phyloP scores from a whole-genome alignment of 1,139 yeast species.

The Kluyveromyces sp. region DNA sequence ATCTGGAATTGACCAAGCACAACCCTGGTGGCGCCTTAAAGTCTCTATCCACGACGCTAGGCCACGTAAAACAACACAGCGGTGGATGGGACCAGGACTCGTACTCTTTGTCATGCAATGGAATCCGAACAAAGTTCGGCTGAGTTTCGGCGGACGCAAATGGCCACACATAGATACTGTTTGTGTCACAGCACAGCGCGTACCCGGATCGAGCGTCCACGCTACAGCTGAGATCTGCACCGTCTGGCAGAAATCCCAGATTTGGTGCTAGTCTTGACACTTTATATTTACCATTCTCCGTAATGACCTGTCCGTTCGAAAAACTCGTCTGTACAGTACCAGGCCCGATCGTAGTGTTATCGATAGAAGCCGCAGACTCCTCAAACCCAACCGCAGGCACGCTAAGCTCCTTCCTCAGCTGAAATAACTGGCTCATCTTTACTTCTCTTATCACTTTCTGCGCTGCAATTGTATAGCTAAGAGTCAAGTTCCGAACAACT shows the following conservation, averaged over 20 bases:
- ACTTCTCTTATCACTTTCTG: background rate
- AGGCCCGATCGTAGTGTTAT: constrained; percentile 8
- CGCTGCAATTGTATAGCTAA: too few relatives aligned
- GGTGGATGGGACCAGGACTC: constrained; percentile 37
- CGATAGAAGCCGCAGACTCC: constrained; percentile 2
- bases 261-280: constrained; percentile 21
- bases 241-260: constrained; percentile 13
- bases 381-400: constrained; percentile 1
- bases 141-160: constrained; percentile 53
- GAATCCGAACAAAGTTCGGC: constrained; percentile 47
- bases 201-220: constrained; percentile 49
- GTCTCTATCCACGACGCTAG: constrained; percentile 59
- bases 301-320: constrained; percentile 16
- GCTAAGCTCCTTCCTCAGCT: constrained; percentile 15
- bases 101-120: constrained; percentile 30
- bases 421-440: constrained; percentile 11
- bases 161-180: constrained; percentile 61
- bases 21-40: constrained; percentile 53
- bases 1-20: constrained; percentile 25
- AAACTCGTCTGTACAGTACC: constrained; percentile 9
- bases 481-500: too few relatives aligned
- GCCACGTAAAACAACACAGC: constrained; percentile 58
- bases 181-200: constrained; percentile 47
- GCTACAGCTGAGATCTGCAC: constrained; percentile 37
- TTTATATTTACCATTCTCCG: constrained; percentile 28